Evolutionary conservation across 2,329 filamentous ascomycete species (phyloP), one percentile per base, ranked within the genome.

Genomic region (Annulohypoxylon truncatum): DNA sequence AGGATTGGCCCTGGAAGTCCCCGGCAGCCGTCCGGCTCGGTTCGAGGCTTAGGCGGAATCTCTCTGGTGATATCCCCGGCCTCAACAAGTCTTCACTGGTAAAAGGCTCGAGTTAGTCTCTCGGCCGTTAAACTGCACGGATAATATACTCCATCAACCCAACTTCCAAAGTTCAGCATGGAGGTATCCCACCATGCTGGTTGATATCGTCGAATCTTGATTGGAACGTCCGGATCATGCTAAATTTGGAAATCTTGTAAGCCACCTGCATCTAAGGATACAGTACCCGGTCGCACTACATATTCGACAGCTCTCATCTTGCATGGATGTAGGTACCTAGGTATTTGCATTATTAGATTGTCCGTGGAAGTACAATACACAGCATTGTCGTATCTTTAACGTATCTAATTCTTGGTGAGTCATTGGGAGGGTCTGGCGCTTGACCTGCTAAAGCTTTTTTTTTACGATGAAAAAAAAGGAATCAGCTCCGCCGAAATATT

Each of bases 341-440:
- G 18, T 48, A 40, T 10, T 18, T 4, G n/a, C n/a, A 20, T 18
- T n/a, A 7, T 38, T 18, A 26, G 42, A 38, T 38, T 38, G 35
- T 38, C n/a, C 35, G 35, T 38, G 38, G 38, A 42, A 20, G n/a
- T 42, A 42, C 38, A 20, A 20, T 20, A 50, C 22, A 42, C 38
- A 20, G 10, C 10, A 50, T 52, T 38, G 51, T 42, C 44, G 48
- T 58, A 51, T 62, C 54, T 62, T 38, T 44, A 12, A 9, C 29
- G 15, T 60, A 35, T 3, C 2, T 26, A 26, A 40, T 42, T 42
- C 4, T 42, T 42, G 18, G 53, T 69, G 64, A 69, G 64, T 69
- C 67, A 69, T 29, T 55, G 29, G 33, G 56, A 44, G 20, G 44
- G 15, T 38, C 40, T 40, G 31, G 47, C 35, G 51, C 60, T 61